Evolutionary conservation across 129 eudicot genomes (phyloP).

Genomic region (Flaveria brownii): DNA sequence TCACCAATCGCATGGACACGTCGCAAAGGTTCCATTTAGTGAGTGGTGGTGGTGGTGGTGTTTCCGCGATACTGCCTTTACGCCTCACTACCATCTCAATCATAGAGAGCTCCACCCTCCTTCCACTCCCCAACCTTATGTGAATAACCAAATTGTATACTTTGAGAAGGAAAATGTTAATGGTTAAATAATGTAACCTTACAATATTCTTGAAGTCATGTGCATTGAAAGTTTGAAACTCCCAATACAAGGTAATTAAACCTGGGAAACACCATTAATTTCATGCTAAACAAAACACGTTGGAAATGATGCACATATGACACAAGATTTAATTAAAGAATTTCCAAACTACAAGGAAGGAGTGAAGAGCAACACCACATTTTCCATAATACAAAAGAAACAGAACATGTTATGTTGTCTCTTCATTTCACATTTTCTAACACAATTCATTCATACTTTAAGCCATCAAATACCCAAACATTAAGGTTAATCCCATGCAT

Average conservation of each 20-base stretch:
- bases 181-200: no score
- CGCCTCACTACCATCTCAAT: no score
- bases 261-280: not conserved
- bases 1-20: no score
- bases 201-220: not conserved
- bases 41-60: no score
- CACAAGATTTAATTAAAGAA: conserved; percentile 33
- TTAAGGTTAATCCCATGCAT: conserved; percentile 29
- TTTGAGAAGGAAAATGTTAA: no score
- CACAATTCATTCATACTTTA: not conserved
- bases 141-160: no score
- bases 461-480: conserved; percentile 23
- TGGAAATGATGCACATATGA: conserved; percentile 23
- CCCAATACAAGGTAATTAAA: conserved; percentile 16
- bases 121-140: no score
- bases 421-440: conserved; percentile 20
- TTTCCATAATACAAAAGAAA: conserved; percentile 18
- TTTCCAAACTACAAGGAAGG: conserved; percentile 31
- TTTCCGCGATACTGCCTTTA: no score
- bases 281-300: conserved; percentile 16
- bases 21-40: no score
- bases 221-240: conserved; percentile 19
- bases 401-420: conserved; percentile 30
- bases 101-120: no score
- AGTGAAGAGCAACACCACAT: conserved; percentile 26